A percentile compares a stretch with the other conserved stretches of the same genome.
These are phyloP conservation scores for Chondrus crispus DNA, from an alignment of 23 red algal genomes.

Conservation along the genomic window DNA sequence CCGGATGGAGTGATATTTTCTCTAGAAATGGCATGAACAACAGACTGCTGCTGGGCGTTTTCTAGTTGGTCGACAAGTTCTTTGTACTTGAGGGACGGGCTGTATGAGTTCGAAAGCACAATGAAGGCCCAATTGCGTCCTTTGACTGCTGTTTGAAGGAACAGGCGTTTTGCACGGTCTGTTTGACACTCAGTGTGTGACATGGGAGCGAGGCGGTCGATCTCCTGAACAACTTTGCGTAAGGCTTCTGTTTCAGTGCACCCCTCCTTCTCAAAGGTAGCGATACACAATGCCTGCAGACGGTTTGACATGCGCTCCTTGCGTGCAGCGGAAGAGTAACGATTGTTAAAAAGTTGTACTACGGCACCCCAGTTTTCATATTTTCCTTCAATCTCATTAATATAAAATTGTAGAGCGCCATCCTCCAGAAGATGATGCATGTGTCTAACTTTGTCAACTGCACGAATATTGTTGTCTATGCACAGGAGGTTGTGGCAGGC, in stretches of 20 bases:
- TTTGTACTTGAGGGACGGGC: not conserved
- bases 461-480: too few species aligned
- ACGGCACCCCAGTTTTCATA: not conserved
- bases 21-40: not conserved
- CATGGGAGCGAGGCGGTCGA: not conserved
- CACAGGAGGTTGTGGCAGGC: too few species aligned
- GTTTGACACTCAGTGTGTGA: not conserved
- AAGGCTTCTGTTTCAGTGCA: not conserved
- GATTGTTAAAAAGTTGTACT: not conserved
- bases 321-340: not conserved
- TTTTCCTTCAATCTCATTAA: not conserved
- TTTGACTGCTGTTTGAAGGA: not conserved
- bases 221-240: not conserved
- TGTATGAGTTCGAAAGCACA: not conserved
- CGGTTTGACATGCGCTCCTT: not conserved
- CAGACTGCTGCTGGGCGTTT: not conserved
- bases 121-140: not conserved
- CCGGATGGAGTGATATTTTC: not conserved
- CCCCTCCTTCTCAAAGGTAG: not conserved
- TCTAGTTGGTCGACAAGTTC: not conserved
- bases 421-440: not conserved
- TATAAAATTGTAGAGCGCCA: not conserved
- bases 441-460: too few species aligned
- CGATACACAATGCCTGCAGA: not conserved
- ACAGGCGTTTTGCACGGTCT: not conserved